Evolutionary conservation across 2,329 filamentous ascomycete species (phyloP).

Genomic region (Pseudogymnoascus sp.): DNA sequence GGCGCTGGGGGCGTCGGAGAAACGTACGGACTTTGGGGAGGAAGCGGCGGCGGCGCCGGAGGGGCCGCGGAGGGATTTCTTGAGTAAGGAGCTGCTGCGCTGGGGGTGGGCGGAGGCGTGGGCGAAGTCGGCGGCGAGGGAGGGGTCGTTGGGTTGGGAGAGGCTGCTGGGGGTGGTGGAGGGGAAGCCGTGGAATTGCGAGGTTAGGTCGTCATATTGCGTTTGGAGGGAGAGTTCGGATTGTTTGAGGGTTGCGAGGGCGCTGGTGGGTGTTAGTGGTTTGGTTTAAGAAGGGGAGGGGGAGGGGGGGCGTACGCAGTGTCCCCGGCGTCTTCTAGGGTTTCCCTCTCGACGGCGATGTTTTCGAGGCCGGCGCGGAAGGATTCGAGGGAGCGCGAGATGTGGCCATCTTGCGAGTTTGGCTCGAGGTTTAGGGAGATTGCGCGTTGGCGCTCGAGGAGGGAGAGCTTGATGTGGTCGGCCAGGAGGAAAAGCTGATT

Average conservation of each 20-base stretch:
- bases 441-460: constrained; percentile 84
- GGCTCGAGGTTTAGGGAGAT: constrained; percentile 68
- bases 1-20: constrained; percentile 55
- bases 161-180: constrained; percentile 42
- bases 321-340: constrained; percentile 55
- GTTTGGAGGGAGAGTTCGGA: constrained; percentile 60
- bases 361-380: constrained; percentile 70
- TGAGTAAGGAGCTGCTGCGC: constrained; percentile 35
- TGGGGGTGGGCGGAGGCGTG: constrained; percentile 40
- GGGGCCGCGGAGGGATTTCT: constrained; percentile 26
- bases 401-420: constrained; percentile 71
- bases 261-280: constrained; percentile 16
- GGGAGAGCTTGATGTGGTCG: constrained; percentile 92
- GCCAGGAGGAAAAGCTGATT: constrained; percentile 85
- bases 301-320: constrained; percentile 42
- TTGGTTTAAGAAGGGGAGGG: background rate
- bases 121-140: constrained; percentile 53
- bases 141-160: constrained; percentile 54
- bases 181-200: constrained; percentile 67
- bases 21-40: constrained; percentile 69
- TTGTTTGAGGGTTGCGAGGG: constrained; percentile 46
- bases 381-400: constrained; percentile 79
- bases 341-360: constrained; percentile 54
- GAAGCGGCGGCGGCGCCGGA: constrained; percentile 25
- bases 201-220: constrained; percentile 67